These are phyloP conservation scores for Rhynchospora breviuscula DNA, from an alignment of 176 grass and related monocot genomes.

Conservation along the genomic window DNA sequence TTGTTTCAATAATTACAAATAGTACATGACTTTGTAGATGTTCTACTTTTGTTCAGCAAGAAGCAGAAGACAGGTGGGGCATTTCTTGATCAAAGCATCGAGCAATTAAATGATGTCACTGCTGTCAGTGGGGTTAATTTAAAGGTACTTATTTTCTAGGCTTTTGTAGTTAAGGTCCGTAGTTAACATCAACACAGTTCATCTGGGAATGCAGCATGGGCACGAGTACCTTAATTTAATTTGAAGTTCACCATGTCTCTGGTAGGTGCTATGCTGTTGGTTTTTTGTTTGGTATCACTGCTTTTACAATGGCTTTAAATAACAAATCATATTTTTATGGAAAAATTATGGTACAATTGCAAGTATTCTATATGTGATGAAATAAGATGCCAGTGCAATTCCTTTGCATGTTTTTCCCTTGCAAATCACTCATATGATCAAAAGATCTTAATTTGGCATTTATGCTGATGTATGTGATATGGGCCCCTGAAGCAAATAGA, in stretches of 20 bases:
- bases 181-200: neutral
- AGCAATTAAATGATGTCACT: constrained; percentile 97
- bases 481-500: neutral
- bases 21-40: neutral
- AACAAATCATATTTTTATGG: neutral
- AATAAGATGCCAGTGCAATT: neutral
- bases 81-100: constrained; percentile 93
- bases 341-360: neutral
- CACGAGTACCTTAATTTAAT: neutral
- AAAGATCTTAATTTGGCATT: neutral
- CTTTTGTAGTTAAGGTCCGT: neutral
- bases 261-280: neutral
- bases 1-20: neutral
- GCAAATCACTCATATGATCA: no score
- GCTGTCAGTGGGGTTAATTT: constrained; percentile 97
- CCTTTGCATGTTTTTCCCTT: no score
- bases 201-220: neutral
- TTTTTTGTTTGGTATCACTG: neutral
- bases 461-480: neutral
- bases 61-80: constrained; percentile 76
- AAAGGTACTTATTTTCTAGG: constrained; percentile 54
- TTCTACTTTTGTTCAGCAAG: constrained; percentile 52
- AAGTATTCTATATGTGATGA: neutral
- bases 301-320: neutral
- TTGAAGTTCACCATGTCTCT: neutral